Evolutionary conservation across 768 basidiomycete genomes (phyloP).

Genomic region (Auriscalpium vulgare): DNA sequence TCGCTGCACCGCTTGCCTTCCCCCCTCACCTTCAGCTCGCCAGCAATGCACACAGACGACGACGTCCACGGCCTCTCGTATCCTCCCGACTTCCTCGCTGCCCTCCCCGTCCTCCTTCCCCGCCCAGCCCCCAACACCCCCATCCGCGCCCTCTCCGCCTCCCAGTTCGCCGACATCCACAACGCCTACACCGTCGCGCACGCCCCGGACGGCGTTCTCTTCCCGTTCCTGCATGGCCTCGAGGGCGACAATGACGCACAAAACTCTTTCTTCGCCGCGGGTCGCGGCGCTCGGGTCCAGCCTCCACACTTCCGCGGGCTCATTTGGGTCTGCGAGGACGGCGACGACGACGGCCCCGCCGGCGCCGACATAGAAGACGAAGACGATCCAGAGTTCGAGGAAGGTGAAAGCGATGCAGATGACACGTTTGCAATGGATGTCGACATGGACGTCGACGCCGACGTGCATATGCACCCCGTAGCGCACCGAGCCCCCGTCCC

Average conservation of each 20-base stretch:
- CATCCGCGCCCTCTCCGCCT: constrained; percentile 33
- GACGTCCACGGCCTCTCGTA: constrained; percentile 18
- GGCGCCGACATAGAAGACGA: constrained; percentile 21
- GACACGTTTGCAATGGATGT: constrained; percentile 23
- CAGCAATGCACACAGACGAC: neutral
- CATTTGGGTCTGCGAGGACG: constrained; percentile 79
- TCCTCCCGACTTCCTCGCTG: constrained; percentile 17
- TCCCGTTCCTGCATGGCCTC: constrained; percentile 85
- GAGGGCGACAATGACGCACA: constrained; percentile 76
- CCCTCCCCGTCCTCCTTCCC: constrained; percentile 24
- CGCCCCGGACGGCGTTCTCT: constrained; percentile 73
- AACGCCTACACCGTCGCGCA: constrained; percentile 58
- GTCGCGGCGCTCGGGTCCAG: constrained; percentile 21
- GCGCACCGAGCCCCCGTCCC: constrained; percentile 14
- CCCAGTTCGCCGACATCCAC: constrained; percentile 53
- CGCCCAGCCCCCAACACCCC: constrained; percentile 31
- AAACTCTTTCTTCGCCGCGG: constrained; percentile 67
- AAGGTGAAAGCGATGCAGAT: constrained; percentile 15
- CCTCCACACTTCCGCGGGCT: constrained; percentile 49
- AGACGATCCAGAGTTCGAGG: constrained; percentile 20
- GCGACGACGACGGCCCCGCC: constrained; percentile 28
- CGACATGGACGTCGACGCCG: constrained; percentile 25
- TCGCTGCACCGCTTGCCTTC: neutral
- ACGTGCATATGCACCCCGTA: constrained; percentile 46
- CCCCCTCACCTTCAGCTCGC: neutral